Evolutionary conservation across 2,329 filamentous ascomycete genomes (phyloP), one percentile per base, ranked within the genome.

Genomic region (Hymenoscyphus fructigenus): DNA sequence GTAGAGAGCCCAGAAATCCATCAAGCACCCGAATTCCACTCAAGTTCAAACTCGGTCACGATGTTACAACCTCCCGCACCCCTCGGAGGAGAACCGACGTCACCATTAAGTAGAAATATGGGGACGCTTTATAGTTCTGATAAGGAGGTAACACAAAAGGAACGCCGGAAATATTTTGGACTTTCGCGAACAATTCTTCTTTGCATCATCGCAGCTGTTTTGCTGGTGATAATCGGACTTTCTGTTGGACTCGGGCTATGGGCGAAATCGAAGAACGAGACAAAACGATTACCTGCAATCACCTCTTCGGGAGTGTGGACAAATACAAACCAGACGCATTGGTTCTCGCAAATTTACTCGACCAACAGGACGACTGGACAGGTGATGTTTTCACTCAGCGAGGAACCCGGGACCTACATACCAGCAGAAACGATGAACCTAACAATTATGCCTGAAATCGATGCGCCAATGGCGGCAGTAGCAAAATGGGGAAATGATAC

Each of bases 281-380:
- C 5, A 38, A 47, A 14, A 10, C 57, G 57, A 38, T 57, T 59
- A 15, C 62, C 62, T 9, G 44, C 57, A n/a, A 62, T 67, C 20
- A 67, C 65, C 15, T 47, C 57, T 12, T 59, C 62, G 3, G 65
- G 65, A 14, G 23, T 62, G 5, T 66, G 56, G 34, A 23, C 38
- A n/a, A 60, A 50, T 26, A 32, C 41, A 14, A 65, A 64, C 23
- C 59, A 56, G 14, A 57, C 65, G 3, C 36, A 57, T 23, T 67
- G 65, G 65, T 59, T 60, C 29, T 62, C 64, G 28, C 62, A 65
- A 34, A n/a, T 67, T 23, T 58, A 58, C 20, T 38, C 56, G 4
- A 59, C 57, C 14, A 65, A 62, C 26, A 41, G 23, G 9, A 62
- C 44, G 6, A 62, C 59, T 12, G 56, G 57, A 14, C 7, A 55